A percentile compares a stretch with the other conserved stretches of the same genome.
These are phyloP conservation scores for Kondoa subrosea DNA, from an alignment of 768 basidiomycete genomes.

Conservation along the genomic window DNA sequence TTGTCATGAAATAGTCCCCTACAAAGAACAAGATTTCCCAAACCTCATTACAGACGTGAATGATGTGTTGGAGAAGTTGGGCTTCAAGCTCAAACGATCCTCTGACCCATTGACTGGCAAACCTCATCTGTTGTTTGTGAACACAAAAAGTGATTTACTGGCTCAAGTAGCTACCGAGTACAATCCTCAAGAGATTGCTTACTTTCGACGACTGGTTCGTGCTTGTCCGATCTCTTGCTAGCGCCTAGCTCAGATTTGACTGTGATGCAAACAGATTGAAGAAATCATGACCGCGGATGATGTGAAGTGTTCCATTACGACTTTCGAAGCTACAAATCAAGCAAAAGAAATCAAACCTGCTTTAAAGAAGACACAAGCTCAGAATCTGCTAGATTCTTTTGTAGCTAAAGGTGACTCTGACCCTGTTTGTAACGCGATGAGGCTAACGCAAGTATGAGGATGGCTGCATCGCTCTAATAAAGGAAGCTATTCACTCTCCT, in stretches of 20 bases:
- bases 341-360: neutral
- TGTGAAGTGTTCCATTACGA: conserved; percentile 5
- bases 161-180: conserved; percentile 18
- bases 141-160: conserved; percentile 10
- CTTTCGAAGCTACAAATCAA: neutral
- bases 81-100: conserved; percentile 14
- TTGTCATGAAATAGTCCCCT: neutral
- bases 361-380: conserved; percentile 9
- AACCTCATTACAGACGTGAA: conserved; percentile 11
- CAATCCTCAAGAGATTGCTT: conserved; percentile 15
- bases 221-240: conserved; percentile 5
- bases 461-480: conserved; percentile 10
- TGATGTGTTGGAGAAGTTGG: conserved; percentile 10
- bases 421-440: neutral
- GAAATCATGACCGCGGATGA: conserved; percentile 13
- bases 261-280: conserved; percentile 13
- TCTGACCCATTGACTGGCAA: conserved; percentile 15
- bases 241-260: neutral
- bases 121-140: conserved; percentile 13
- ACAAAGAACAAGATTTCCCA: neutral
- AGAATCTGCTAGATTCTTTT: conserved; percentile 7
- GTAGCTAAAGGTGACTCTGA: conserved; percentile 9
- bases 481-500: conserved; percentile 12
- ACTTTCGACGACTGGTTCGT: conserved; percentile 9
- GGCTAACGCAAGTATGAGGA: conserved; percentile 1